Conservation (phyloP, 2,329 filamentous ascomycete genomes). For the Lachnellula arida region DNA sequence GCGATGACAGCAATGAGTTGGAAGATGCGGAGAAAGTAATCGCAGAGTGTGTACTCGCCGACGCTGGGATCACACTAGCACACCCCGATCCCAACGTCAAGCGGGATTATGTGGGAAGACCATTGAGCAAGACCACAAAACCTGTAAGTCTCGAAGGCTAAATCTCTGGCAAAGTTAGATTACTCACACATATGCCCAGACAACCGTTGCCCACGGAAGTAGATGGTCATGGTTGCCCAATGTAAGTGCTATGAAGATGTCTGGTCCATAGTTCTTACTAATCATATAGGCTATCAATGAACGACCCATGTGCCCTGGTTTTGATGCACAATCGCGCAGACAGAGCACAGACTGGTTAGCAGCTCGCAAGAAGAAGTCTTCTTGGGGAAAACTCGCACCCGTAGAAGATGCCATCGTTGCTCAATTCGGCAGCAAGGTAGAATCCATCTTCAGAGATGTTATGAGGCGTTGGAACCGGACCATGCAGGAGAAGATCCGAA, state of each 20-base stretch:
- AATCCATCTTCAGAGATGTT: not conserved
- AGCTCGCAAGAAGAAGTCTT: not conserved
- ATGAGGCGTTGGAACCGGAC: not conserved
- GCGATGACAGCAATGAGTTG: not conserved
- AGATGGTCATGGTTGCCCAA: not conserved
- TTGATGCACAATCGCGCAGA: not conserved
- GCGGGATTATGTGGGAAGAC: not conserved
- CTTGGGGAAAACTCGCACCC: not conserved
- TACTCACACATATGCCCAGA: not conserved
- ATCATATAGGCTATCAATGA: not conserved
- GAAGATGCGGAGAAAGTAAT: not conserved
- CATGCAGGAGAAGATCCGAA: not conserved
- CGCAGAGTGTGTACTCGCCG: slow-evolving; percentile 4
- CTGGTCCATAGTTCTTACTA: not conserved
- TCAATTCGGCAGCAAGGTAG: not conserved
- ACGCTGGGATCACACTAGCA: slow-evolving; percentile 1
- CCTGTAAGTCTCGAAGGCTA: not conserved
- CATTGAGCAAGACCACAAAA: not conserved
- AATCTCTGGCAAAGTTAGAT: not conserved
- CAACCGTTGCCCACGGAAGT: not conserved
- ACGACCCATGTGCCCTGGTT: not conserved
- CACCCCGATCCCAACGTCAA: not conserved
- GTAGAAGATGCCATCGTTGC: not conserved
- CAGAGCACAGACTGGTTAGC: not conserved
- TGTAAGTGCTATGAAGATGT: not conserved